Base-by-base conservation (phyloP, 2,329 filamentous ascomycete genomes). In the Penicillium glabrum region DNA sequence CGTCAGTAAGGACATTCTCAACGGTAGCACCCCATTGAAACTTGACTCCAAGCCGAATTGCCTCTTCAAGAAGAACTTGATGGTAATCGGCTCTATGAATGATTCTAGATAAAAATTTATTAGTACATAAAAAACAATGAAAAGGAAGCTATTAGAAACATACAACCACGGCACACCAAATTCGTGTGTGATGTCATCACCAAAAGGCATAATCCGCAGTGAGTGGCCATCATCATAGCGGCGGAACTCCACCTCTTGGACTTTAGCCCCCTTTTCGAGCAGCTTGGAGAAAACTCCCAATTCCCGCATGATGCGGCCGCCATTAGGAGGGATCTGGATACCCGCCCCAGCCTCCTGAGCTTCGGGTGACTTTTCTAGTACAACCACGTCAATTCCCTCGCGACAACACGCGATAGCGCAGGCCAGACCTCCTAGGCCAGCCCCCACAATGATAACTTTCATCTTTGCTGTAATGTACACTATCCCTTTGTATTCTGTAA, bases 281-380 rank as follows among this genome's bases (percentile, higher is more conserved):
- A 67, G 26, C 10, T 41, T 9, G 19, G 37, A 19, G 16, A 41
- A 23, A 5, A 41, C 37, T 41, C 59, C 63, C 1, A 69, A 52
- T 4, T 61, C 44, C 8, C 51, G 24, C 39, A 68, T 54, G 2
- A 67, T 47, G 10, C 64, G 56, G 39, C 57, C 53, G 5, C 62
- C 67, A 57, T 70, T 70, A 1, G 67, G 67, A 9, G 68, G 67
- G 43, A 69, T 66, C 44, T 70, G 68, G 39, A 69, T 70, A 6
- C 68, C 68, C 2, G 68, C 67, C 0, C 68, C 68, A 23, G 66
- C 56, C 37, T 68, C 46, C 9, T 49, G 29, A 19, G 68, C 53
- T 33, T 64, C 53, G 1, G 55, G 23, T 1, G 60, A 56, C 21
- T 59, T 48, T 47, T 71, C 69, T 5, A 71, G 51, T 7, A 71